These are phyloP conservation scores for Rhizophora apiculata DNA, from an alignment of 345 rosid species.

Conservation along the genomic window DNA sequence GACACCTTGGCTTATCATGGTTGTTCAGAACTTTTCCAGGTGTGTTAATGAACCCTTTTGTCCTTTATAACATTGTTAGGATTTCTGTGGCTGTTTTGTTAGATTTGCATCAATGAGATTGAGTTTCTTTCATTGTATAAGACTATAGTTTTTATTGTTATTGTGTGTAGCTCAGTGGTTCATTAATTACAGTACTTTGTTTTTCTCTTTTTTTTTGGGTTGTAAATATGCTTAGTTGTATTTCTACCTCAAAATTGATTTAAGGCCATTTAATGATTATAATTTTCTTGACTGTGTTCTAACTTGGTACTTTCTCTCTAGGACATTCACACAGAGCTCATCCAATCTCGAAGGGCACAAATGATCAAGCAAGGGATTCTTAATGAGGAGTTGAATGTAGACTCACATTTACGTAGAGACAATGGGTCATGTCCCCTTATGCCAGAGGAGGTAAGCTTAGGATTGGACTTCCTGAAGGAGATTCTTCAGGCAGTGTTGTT, in stretches of 20 bases:
- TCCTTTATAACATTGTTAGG: constrained; percentile 14
- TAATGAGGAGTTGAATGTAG: constrained; percentile 51
- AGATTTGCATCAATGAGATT: neutral
- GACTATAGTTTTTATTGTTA: neutral
- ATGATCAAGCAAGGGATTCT: constrained; percentile 80
- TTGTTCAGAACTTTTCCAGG: constrained; percentile 99
- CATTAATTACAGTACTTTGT: neutral
- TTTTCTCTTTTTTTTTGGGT: too few species aligned
- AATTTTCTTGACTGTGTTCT: constrained; percentile 25
- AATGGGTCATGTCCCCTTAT: constrained; percentile 91
- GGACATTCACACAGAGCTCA: constrained; percentile 96
- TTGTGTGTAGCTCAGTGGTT: constrained; percentile 1
- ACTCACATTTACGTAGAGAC: constrained; percentile 67
- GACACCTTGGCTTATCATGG: constrained; percentile 94
- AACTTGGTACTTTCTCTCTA: constrained; percentile 29
- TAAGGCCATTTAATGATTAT: neutral
- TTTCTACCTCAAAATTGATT: constrained; percentile 15
- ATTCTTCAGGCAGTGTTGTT: too few species aligned
- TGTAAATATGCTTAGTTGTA: constrained; percentile 7
- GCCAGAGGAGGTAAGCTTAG: constrained; percentile 84
- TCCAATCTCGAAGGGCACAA: constrained; percentile 81
- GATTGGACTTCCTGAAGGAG: neutral
- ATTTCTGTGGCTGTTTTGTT: neutral
- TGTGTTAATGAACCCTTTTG: constrained; percentile 24
- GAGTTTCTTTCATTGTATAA: neutral